Base-by-base conservation (phyloP, 2,329 filamentous ascomycete species). In the Aspergillus costaricaensis region DNA sequence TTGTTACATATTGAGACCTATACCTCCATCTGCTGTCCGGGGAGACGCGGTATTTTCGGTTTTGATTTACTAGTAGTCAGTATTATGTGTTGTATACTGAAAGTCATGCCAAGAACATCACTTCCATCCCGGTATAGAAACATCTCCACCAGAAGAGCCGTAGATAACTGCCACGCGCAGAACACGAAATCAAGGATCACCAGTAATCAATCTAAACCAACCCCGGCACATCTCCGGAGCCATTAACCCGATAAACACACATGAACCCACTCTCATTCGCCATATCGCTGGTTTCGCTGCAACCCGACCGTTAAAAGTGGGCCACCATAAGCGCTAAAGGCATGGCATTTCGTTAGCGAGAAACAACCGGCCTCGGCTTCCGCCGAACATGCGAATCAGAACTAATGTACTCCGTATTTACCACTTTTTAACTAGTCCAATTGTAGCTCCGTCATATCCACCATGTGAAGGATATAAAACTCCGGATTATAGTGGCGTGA, bases 11-110 rank as follows among this genome's bases (percentile, higher is more conserved):
- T 5, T 12, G 4, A 1, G 2, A 30, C 4, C 4, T 12, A 5
- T 12, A 10, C 2, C 27, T 30, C 27, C 4, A 12, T 30, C 9
- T 30, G 4, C 27, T 30, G 27, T 4, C 3, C 27, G 1, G 1
- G 10, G 9, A 30, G 27, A 30, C 0, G 27, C 8, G 9, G 9
- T 30, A n/a, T 1, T 0, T 4, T 12, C 9, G 1, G 1, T 2
- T 4, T 30, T 4, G 27, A 5, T 30, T 10, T 30, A 36, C 4
- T 15, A 2, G 2, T 15, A 2, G 2, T 36, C 12, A 36, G 27
- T 36, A 5, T n/a, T n/a, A n/a, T n/a, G n/a, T n/a, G n/a, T n/a
- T n/a, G 10, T 36, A 36, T 36, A 36, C 4, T 14, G 2, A 25
- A 25, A 25, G n/a, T 5, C 0, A 14, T 14, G 32, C 32, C 32